These are phyloP conservation scores for Ananas comosus DNA, from an alignment of 176 grass and related monocot genomes.

Conservation along the genomic window DNA sequence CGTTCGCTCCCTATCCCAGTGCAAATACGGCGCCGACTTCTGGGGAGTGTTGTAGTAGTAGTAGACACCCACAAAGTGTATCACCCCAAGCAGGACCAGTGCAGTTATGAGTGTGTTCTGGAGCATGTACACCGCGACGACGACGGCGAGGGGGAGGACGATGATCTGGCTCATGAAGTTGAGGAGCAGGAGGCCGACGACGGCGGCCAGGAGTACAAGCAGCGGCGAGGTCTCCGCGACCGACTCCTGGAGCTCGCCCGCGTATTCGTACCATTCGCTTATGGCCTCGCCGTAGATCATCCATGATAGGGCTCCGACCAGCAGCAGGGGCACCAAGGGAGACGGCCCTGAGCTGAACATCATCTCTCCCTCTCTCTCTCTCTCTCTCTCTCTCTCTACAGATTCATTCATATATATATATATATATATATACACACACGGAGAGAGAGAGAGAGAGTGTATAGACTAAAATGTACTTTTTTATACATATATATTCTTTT, in stretches of 20 bases:
- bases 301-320: slow-evolving; percentile 49
- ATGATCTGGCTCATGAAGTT: slow-evolving; percentile 34
- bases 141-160: slow-evolving; percentile 41
- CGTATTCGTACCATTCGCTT: slow-evolving; percentile 32
- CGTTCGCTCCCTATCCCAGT: background rate
- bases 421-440: too few species aligned
- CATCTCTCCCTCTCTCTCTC: background rate
- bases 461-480: too few species aligned
- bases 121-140: slow-evolving; percentile 40
- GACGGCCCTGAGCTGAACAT: slow-evolving; percentile 39
- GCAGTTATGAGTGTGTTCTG: slow-evolving; percentile 32
- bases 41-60: slow-evolving; percentile 25
- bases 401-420: too few species aligned
- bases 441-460: too few species aligned
- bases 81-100: slow-evolving; percentile 32
- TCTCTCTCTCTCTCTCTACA: too few species aligned
- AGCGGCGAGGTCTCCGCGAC: slow-evolving; percentile 15
- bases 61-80: slow-evolving; percentile 43
- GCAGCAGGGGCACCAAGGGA: slow-evolving; percentile 53
- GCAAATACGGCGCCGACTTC: background rate
- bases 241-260: slow-evolving; percentile 27
- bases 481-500: too few species aligned
- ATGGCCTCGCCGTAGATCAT: slow-evolving; percentile 52
- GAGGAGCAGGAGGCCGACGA: slow-evolving; percentile 24
- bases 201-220: slow-evolving; percentile 21